These are phyloP conservation scores for Candida tibetensis DNA, from an alignment of 805 yeast genomes.

Conservation along the genomic window DNA sequence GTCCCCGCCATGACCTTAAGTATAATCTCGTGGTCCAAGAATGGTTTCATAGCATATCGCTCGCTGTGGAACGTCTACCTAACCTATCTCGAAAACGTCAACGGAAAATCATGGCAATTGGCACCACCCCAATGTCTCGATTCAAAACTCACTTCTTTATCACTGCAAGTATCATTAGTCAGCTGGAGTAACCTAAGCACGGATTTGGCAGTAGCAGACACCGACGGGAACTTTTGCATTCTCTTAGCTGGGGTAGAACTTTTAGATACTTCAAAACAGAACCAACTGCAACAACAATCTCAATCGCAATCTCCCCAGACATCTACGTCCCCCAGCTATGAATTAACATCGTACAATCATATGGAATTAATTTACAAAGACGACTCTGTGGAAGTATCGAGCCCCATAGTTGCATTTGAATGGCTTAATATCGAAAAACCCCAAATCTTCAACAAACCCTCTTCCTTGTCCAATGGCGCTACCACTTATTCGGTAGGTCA, in stretches of 20 bases:
- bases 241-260: conserved; percentile 42
- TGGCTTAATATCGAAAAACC: conserved; percentile 79
- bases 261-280: conserved; percentile 22
- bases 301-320: not conserved
- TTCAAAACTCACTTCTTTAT: conserved; percentile 25
- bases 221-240: conserved; percentile 55
- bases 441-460: conserved; percentile 58
- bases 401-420: conserved; percentile 47
- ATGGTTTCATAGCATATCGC: conserved; percentile 78
- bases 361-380: conserved; percentile 51
- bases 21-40: conserved; percentile 71
- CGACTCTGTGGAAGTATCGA: conserved; percentile 15
- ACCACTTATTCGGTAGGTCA: conserved; percentile 56
- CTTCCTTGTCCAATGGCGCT: conserved; percentile 32
- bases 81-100: conserved; percentile 68
- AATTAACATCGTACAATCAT: conserved; percentile 43
- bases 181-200: conserved; percentile 78
- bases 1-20: conserved; percentile 6
- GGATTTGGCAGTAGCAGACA: conserved; percentile 79
- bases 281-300: not conserved
- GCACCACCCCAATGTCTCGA: conserved; percentile 50
- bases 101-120: conserved; percentile 78
- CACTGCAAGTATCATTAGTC: conserved; percentile 40
- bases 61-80: conserved; percentile 45
- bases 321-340: conserved; percentile 38